phyloP scores from a whole-genome alignment of 306 rosid genomes.

The Fragaria iinumae region DNA sequence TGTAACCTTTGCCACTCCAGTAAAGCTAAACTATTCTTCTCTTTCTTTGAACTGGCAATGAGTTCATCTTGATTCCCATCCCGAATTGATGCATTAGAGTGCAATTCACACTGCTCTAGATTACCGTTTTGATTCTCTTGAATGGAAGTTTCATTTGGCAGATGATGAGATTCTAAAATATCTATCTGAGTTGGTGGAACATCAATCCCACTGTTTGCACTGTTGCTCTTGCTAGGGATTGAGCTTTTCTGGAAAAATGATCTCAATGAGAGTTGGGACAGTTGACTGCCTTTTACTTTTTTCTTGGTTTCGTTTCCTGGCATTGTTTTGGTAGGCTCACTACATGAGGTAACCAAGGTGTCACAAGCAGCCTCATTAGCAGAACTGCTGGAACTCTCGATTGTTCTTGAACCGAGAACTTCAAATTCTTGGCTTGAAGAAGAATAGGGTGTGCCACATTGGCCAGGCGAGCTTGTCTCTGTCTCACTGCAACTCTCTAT shows the following conservation, averaged over 20 bases:
- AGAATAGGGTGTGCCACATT: conserved; percentile 27
- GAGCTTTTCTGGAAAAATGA: conserved; percentile 67
- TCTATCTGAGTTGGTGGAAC: conserved; percentile 32
- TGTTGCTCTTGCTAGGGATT: conserved; percentile 30
- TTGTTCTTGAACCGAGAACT: conserved; percentile 31
- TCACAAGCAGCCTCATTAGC: conserved; percentile 28
- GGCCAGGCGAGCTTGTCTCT: conserved; percentile 32
- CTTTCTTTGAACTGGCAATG: conserved; percentile 41
- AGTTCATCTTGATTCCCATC: conserved; percentile 42
- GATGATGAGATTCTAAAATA: conserved; percentile 37
- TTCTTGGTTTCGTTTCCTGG: conserved; percentile 45
- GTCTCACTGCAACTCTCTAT: conserved; percentile 31
- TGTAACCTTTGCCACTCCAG: conserved; percentile 91
- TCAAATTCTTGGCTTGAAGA: conserved; percentile 41
- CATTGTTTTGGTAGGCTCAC: conserved; percentile 26
- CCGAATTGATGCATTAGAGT: conserved; percentile 32
- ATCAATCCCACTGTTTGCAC: conserved; percentile 27
- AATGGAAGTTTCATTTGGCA: conserved; percentile 34
- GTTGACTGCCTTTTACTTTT: conserved; percentile 54
- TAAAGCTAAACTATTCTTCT: conserved; percentile 55
- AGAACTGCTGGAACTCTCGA: conserved; percentile 20
- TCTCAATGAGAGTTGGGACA: conserved; percentile 67
- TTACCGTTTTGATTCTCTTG: conserved; percentile 31
- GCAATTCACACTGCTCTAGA: conserved; percentile 34
- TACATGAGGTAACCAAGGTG: conserved; percentile 19